phyloP scores from a whole-genome alignment of 1,284 basidiomycete species.

The Rugosomyces carneus region DNA sequence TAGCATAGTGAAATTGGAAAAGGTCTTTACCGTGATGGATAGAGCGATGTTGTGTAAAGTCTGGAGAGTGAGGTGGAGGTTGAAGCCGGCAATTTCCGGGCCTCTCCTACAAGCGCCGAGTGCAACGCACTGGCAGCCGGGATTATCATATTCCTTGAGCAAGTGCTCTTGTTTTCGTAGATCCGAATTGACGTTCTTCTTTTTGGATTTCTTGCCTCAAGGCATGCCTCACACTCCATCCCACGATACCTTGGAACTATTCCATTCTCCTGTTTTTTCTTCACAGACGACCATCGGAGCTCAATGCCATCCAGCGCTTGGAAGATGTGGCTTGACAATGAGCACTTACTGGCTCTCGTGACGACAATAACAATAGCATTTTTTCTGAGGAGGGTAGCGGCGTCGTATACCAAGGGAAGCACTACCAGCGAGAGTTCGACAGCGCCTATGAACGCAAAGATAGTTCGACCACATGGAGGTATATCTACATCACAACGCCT shows the following conservation, averaged over 20 bases:
- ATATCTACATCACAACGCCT: not conserved
- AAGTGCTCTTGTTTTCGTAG: not conserved
- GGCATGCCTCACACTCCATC: not conserved
- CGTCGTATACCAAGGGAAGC: not conserved
- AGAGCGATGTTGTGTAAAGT: constrained; percentile 19
- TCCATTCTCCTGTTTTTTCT: not conserved
- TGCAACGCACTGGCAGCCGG: no score
- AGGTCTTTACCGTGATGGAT: constrained; percentile 23
- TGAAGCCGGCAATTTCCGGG: constrained; percentile 31
- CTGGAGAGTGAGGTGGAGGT: constrained; percentile 16
- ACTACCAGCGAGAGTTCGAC: not conserved
- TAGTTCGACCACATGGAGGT: constrained; percentile 11
- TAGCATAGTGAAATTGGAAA: constrained; percentile 2
- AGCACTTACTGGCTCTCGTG: not conserved
- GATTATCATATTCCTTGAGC: no score
- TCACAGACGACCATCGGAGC: not conserved
- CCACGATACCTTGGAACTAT: not conserved
- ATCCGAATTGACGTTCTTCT: not conserved
- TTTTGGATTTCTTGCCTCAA: not conserved
- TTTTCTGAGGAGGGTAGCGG: not conserved
- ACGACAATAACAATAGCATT: not conserved
- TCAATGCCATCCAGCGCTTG: not conserved
- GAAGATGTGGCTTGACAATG: not conserved
- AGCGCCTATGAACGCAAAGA: not conserved
- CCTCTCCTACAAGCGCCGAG: constrained; percentile 27